Percentiles rank a stretch among this genome's conserved stretches.
Evolutionary conservation across 2,329 filamentous ascomycete genomes (phyloP).

Genomic region (Beauveria rudraprayagi): DNA sequence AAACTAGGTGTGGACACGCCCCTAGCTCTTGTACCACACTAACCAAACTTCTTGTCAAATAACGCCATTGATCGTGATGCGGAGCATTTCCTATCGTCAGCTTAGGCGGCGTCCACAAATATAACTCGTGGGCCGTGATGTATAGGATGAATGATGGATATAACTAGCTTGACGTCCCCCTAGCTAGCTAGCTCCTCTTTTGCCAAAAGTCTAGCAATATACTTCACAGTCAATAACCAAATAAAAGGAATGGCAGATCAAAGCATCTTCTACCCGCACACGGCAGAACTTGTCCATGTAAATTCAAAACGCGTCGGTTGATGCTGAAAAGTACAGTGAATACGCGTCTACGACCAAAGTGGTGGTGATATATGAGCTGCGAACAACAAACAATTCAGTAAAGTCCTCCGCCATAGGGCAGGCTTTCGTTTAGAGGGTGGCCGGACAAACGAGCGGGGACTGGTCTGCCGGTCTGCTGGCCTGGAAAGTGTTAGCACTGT

Average conservation of each 20-base stretch:
- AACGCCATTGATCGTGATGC: constrained; percentile 44
- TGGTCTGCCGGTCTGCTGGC: no score
- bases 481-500: no score
- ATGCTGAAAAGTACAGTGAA: no score
- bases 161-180: no score
- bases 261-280: neutral
- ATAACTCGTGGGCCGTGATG: constrained; percentile 17
- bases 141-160: no score
- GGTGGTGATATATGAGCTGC: no score
- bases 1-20: neutral
- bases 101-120: constrained; percentile 29
- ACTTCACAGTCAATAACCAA: neutral
- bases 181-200: neutral
- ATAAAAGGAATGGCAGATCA: neutral
- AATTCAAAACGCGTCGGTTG: no score
- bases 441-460: no score
- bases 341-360: no score
- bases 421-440: no score
- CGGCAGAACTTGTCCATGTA: neutral
- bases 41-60: neutral
- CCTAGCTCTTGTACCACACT: neutral
- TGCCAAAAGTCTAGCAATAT: neutral
- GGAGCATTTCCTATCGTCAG: constrained; percentile 23
- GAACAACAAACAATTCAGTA: no score
- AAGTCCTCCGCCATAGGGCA: no score